Conservation (phyloP, 768 basidiomycete species). For the Pleurotus tuoliensis region DNA sequence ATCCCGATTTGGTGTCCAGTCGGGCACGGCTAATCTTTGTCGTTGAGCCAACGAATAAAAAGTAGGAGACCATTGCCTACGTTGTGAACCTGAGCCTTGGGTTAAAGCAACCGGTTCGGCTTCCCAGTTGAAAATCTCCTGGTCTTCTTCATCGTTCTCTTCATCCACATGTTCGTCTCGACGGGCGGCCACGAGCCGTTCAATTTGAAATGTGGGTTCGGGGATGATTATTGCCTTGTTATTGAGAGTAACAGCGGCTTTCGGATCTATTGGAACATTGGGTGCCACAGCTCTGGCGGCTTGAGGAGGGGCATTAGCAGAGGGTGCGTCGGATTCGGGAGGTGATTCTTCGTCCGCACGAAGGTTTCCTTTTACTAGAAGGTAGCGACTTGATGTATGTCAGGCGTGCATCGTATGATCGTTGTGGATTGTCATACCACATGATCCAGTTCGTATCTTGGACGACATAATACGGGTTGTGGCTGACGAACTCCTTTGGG, state of each 20-base stretch:
- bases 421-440: conserved; percentile 37
- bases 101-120: conserved; percentile 10
- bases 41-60: background rate
- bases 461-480: conserved; percentile 53
- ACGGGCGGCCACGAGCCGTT: conserved; percentile 40
- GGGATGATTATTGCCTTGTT: conserved; percentile 46
- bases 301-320: background rate
- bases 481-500: conserved; percentile 49
- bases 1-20: conserved; percentile 51
- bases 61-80: background rate
- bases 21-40: conserved; percentile 20
- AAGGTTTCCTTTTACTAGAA: conserved; percentile 43
- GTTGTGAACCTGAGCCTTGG: conserved; percentile 5
- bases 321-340: conserved; percentile 4
- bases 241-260: conserved; percentile 37
- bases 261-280: conserved; percentile 46
- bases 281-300: conserved; percentile 25
- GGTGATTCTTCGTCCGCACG: conserved; percentile 6
- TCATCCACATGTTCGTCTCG: conserved; percentile 36
- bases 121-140: conserved; percentile 35
- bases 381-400: conserved; percentile 46
- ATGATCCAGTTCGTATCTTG: conserved; percentile 67
- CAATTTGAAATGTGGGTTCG: conserved; percentile 51
- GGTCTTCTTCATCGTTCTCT: conserved; percentile 48
- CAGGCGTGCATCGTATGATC: background rate